A percentile compares a stretch with the other conserved stretches of the same genome.
Conservation (phyloP, 2,329 filamentous ascomycete genomes). For the Verticillium dahliae region DNA sequence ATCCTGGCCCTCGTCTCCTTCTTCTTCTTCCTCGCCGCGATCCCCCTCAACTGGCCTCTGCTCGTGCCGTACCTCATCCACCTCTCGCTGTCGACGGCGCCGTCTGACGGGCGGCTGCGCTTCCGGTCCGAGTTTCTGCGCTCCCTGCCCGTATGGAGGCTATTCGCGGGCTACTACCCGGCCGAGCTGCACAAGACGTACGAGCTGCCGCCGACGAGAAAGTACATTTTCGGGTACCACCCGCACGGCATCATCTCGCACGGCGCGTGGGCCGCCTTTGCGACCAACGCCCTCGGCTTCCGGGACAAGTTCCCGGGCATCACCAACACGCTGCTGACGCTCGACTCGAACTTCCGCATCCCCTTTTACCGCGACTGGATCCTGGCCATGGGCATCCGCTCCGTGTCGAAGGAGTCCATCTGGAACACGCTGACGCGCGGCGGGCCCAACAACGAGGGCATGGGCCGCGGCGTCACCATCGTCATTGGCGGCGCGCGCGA, state of each 20-base stretch:
- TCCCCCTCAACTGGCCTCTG: constrained; percentile 85
- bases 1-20: constrained; percentile 65
- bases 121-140: constrained; percentile 72
- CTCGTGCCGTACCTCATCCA: constrained; percentile 74
- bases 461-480: constrained; percentile 94
- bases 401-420: constrained; percentile 87
- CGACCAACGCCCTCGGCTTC: constrained; percentile 84
- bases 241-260: constrained; percentile 97
- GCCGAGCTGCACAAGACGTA: constrained; percentile 80
- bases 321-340: constrained; percentile 84
- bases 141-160: constrained; percentile 69
- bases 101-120: constrained; percentile 66
- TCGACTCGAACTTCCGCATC: constrained; percentile 94
- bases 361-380: constrained; percentile 93
- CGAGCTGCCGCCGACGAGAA: constrained; percentile 70
- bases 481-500: constrained; percentile 90
- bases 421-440: constrained; percentile 80
- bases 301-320: constrained; percentile 86
- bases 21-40: constrained; percentile 88
- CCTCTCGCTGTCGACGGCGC: constrained; percentile 71
- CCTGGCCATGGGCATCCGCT: constrained; percentile 79
- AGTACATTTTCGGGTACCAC: constrained; percentile 97
- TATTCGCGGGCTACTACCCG: constrained; percentile 91
- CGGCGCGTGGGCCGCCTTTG: constrained; percentile 89
- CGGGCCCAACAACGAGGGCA: constrained; percentile 70